Conservation (phyloP, 208 protist species). For the Crithidia expoeki region DNA sequence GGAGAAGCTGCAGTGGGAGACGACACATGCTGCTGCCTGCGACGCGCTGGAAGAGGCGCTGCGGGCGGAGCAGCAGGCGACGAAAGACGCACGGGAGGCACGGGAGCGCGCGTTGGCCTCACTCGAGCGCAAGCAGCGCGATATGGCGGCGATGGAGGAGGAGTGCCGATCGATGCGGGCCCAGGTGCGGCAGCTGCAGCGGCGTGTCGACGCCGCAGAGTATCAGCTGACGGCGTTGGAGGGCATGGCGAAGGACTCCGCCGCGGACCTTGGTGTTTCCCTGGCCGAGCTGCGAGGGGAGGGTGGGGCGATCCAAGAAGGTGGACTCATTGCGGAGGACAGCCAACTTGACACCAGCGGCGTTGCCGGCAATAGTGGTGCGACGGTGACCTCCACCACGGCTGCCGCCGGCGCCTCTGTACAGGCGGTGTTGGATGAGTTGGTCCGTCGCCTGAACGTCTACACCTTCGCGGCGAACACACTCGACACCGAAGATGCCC, state of each 20-base stretch:
- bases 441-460: slow-evolving; percentile 43
- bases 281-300: slow-evolving; percentile 12
- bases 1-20: slow-evolving; percentile 38
- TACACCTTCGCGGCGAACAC: slow-evolving; percentile 39
- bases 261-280: slow-evolving; percentile 36
- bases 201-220: slow-evolving; percentile 32
- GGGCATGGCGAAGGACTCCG: slow-evolving; percentile 38
- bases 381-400: not conserved
- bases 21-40: slow-evolving; percentile 21
- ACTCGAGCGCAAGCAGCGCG: slow-evolving; percentile 40
- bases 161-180: slow-evolving; percentile 30
- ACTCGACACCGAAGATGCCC: slow-evolving; percentile 39
- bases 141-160: slow-evolving; percentile 36
- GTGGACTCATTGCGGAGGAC: slow-evolving; percentile 7
- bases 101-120: slow-evolving; percentile 51
- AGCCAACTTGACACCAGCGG: not conserved
- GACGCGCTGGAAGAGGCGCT: slow-evolving; percentile 40
- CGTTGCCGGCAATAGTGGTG: not conserved
- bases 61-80: slow-evolving; percentile 38
- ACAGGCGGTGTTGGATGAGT: slow-evolving; percentile 38
- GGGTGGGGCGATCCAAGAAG: not conserved
- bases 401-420: slow-evolving; percentile 27
- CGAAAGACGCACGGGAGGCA: slow-evolving; percentile 48
- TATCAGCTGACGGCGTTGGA: slow-evolving; percentile 41
- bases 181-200: slow-evolving; percentile 30